phyloP scores from a whole-genome alignment of 805 yeast genomes.

The Saturnispora mendoncae region DNA sequence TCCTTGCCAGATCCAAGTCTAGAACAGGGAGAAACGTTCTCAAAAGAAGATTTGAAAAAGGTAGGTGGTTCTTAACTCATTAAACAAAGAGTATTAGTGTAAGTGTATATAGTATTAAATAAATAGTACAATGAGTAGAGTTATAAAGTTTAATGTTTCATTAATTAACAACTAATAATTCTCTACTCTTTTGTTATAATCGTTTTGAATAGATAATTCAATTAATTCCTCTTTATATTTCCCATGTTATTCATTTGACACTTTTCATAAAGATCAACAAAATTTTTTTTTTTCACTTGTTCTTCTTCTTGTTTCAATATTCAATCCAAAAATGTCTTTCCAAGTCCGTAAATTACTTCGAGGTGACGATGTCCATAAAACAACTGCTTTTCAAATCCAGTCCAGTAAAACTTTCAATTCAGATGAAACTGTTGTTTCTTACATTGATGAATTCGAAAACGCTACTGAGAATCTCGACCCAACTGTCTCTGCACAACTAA shows the following conservation, averaged over 20 bases:
- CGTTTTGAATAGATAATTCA: no score
- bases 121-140: no score
- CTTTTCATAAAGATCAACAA: no score
- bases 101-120: neutral
- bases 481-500: slow-evolving; percentile 27
- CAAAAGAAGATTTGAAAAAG: slow-evolving; percentile 72
- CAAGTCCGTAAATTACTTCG: slow-evolving; percentile 8
- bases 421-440: slow-evolving; percentile 12
- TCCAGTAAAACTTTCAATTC: slow-evolving; percentile 13
- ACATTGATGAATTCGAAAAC: slow-evolving; percentile 11
- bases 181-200: no score
- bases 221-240: no score
- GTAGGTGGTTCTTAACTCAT: slow-evolving; percentile 88
- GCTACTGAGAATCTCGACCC: slow-evolving; percentile 23
- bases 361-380: slow-evolving; percentile 13
- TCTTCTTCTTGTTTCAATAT: neutral
- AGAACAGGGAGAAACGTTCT: slow-evolving; percentile 72
- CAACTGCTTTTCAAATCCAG: slow-evolving; percentile 12
- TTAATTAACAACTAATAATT: no score
- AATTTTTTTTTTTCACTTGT: neutral
- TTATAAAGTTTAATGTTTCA: no score
- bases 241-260: no score
- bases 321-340: slow-evolving; percentile 6
- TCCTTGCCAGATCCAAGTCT: slow-evolving; percentile 71
- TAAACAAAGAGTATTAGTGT: slow-evolving; percentile 25